These are phyloP conservation scores for Ophiostoma sp. DNA, from an alignment of 2,329 filamentous ascomycete species.

Conservation along the genomic window DNA sequence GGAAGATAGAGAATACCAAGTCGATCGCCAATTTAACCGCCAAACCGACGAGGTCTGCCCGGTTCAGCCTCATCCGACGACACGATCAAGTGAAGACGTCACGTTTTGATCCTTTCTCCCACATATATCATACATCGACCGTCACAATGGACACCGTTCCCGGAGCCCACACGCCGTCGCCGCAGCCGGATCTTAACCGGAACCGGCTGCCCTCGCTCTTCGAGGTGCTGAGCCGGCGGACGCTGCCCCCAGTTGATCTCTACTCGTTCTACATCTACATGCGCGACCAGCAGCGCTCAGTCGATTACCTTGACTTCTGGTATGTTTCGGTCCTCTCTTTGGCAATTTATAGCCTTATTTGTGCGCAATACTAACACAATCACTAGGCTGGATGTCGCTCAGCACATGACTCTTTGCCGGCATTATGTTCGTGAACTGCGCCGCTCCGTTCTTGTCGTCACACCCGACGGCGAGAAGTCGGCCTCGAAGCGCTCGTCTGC, in stretches of 20 bases:
- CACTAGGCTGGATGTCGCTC: slow-evolving; percentile 92
- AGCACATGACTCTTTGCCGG: slow-evolving; percentile 96
- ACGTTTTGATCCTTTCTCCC: neutral
- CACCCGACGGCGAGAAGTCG: slow-evolving; percentile 78
- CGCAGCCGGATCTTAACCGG: slow-evolving; percentile 62
- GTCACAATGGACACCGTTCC: slow-evolving; percentile 40
- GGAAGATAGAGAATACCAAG: neutral
- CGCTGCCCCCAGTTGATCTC: slow-evolving; percentile 91
- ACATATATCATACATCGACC: neutral
- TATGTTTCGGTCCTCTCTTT: slow-evolving; percentile 45
- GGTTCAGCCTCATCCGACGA: neutral
- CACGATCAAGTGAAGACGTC: neutral
- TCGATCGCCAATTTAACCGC: neutral
- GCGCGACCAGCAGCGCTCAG: slow-evolving; percentile 95
- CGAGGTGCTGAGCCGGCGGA: slow-evolving; percentile 90
- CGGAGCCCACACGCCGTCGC: slow-evolving; percentile 48
- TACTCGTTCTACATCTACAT: slow-evolving; percentile 99
- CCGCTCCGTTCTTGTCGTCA: slow-evolving; percentile 87
- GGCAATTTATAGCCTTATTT: slow-evolving; percentile 20
- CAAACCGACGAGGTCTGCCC: neutral
- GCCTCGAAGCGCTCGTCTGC: slow-evolving; percentile 83
- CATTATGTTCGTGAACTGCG: slow-evolving; percentile 96
- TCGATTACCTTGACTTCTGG: slow-evolving; percentile 99
- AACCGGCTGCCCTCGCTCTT: slow-evolving; percentile 92
- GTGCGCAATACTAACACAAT: slow-evolving; percentile 24